Evolutionary conservation across 2,329 filamentous ascomycete species (phyloP), one percentile per base, ranked within the genome.

Genomic region (Fusarium torulosum): DNA sequence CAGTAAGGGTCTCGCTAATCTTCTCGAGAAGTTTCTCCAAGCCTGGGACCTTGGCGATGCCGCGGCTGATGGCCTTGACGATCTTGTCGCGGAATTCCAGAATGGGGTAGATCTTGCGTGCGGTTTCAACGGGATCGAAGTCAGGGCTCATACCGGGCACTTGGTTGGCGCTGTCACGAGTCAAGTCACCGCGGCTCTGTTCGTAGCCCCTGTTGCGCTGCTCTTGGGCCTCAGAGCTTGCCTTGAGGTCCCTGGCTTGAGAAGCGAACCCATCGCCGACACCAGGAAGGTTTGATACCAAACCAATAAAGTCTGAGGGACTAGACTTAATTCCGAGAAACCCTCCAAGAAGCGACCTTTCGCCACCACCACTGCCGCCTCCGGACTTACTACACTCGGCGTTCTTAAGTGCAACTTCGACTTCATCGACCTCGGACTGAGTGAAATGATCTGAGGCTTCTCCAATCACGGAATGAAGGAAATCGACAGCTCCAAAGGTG

Each of bases 51-150:
- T 96, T 97, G 72, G 94, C 89, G 69, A 98, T 93, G 52, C 94
- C 91, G 38, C 88, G 87, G 74, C 89, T 93, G 78, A 99, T 94
- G 40, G 90, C 87, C 71, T 93, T 93, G 50, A 97, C 94, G 54
- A 99, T 94, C 74, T 91, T 96, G 82, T 99, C 96, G 61, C 95
- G 88, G 83, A 98, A 99, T 62, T 92, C 87, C 0, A 99, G 86
- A 62, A 99, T 97, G 1, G 96, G 96, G 74, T 98, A 98, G 69
- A 99, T 97, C 79, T 96, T 89, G 38, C 85, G 83, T 15, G 91
- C 86, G 1, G 90, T 91, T 78, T 93, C 90, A 71, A 92, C 86
- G 0, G 92, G 90, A 73, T 97, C 94, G 61, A 96, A 92, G 74
- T 86, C 83, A 15, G 88, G 83, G 72, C 88, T 91, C 84, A 94